phyloP scores from a whole-genome alignment of 108 stramenopile genomes.

The Pseudonitzschia delicatissima region DNA sequence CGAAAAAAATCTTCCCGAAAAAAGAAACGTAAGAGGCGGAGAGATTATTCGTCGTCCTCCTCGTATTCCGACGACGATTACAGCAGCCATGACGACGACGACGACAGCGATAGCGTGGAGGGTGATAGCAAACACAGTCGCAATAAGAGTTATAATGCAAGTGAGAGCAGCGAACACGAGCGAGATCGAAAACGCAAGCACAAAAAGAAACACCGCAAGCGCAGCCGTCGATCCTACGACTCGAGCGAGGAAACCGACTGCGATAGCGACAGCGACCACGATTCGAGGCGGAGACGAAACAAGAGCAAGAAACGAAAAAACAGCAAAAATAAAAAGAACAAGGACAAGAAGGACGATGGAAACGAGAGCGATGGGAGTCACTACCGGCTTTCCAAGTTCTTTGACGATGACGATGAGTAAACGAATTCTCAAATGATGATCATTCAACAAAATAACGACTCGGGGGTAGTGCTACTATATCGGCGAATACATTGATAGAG shows the following conservation, averaged over 20 bases:
- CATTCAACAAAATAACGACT: no score
- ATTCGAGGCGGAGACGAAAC: slow-evolving; percentile 38
- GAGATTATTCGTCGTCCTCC: slow-evolving; percentile 1
- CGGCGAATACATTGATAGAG: no score
- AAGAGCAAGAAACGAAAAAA: slow-evolving; percentile 34
- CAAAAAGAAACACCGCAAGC: slow-evolving; percentile 15
- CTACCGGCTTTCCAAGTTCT: slow-evolving; percentile 68
- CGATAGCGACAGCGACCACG: slow-evolving; percentile 33
- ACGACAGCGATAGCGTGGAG: slow-evolving; percentile 19
- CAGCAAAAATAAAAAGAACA: slow-evolving; percentile 28
- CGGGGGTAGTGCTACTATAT: no score
- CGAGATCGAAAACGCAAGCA: slow-evolving; percentile 43
- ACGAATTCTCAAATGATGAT: no score
- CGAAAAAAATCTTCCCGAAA: slow-evolving; percentile 13
- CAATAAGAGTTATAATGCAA: not conserved
- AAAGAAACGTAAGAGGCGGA: slow-evolving; percentile 1
- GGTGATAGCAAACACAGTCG: slow-evolving; percentile 21
- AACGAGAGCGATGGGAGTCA: slow-evolving; percentile 58
- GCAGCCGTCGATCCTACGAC: slow-evolving; percentile 14
- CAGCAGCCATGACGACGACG: slow-evolving; percentile 23
- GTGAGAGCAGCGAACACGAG: slow-evolving; percentile 31
- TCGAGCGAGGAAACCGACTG: slow-evolving; percentile 20
- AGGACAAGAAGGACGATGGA: slow-evolving; percentile 17
- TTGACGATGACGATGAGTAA: slow-evolving; percentile 29
- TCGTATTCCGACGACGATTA: slow-evolving; percentile 21